Evolutionary conservation across 176 grass and related monocot genomes (phyloP), one percentile per base, ranked within the genome.

Genomic region (Bothriochloa decipiens): DNA sequence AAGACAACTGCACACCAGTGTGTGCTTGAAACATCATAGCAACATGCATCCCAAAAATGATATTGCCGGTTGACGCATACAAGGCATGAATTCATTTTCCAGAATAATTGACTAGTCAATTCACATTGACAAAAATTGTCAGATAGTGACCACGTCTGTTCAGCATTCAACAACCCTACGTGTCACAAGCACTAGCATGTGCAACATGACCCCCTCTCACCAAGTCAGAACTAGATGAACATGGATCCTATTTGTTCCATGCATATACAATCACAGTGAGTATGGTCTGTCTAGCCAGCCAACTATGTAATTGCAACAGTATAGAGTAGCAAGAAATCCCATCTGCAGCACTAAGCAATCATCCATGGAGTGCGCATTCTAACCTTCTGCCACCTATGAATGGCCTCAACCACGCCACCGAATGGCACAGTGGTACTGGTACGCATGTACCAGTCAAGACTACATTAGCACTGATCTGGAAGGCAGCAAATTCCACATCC

Each of bases 381-480:
- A 85, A 32, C 71, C 3, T 41, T 57, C 2, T 15, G 8, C 23
- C 47, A 62, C 0, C 12, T 32, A 70, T n/a, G 65, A 37, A 80
- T 33, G 49, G 74, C 32, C 29, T 90, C 41, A 58, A 11, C 39
- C 14, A 80, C 29, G 32, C 47, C 61, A 83, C 36, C 5, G 1
- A 79, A 79, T 83, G 60, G 49, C 58, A 83, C 68, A 11, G 74
- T 73, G 39, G 3, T 49, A 68, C n/a, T 78, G 37, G 3, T 67
- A 74, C 13, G 26, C 74, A 61, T 60, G 45, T 60, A 58, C 27
- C 43, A 20, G 74, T 83, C 11, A 83, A 83, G 55, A 79, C 58
- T 52, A 87, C 49, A 39, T 50, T 25, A 9, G 13, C 32, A 64
- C 75, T 87, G 84, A 87, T 84, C 75, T 75, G 32, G 75, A 27